A percentile compares a stretch with the other conserved stretches of the same genome.
These are phyloP conservation scores for Blumeriella jaapii DNA, from an alignment of 2,329 filamentous ascomycete genomes.

Conservation along the genomic window DNA sequence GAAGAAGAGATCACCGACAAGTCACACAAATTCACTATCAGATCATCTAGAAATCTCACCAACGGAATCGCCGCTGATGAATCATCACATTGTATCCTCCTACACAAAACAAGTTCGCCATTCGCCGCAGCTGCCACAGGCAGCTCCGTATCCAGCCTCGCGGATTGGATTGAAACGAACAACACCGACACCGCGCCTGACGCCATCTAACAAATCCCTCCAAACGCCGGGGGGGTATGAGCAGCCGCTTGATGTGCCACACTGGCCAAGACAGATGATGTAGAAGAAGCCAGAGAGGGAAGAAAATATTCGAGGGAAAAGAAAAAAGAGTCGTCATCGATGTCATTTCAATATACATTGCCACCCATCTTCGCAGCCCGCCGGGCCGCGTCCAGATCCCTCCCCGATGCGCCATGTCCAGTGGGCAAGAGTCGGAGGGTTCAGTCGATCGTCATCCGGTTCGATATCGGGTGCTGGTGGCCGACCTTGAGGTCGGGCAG, in stretches of 20 bases:
- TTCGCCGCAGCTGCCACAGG: too few relatives aligned
- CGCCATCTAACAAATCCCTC: slow-evolving; percentile 17
- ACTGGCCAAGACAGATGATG: slow-evolving; percentile 21
- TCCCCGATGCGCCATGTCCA: slow-evolving; percentile 13
- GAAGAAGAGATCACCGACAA: too few relatives aligned
- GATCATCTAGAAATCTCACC: too few relatives aligned
- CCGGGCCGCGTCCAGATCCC: background rate
- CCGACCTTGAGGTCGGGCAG: slow-evolving; percentile 29
- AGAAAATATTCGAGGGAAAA: slow-evolving; percentile 6
- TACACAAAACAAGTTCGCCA: background rate
- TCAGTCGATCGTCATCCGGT: slow-evolving; percentile 39
- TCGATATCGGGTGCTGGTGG: slow-evolving; percentile 28
- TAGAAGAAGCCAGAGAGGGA: slow-evolving; percentile 8
- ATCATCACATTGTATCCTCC: background rate
- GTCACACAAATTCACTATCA: too few relatives aligned
- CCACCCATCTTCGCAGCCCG: slow-evolving; percentile 15
- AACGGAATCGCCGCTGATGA: too few relatives aligned
- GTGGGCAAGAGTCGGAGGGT: background rate
- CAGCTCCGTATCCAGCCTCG: too few relatives aligned
- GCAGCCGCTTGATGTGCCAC: slow-evolving; percentile 21
- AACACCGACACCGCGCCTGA: slow-evolving; percentile 12
- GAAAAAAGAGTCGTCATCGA: slow-evolving; percentile 14
- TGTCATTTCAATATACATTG: slow-evolving; percentile 22
- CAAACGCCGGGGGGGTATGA: slow-evolving; percentile 24
- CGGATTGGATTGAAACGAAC: too few relatives aligned